Evolutionary conservation across 495 filamentous ascomycete genomes (phyloP), one percentile per base, ranked within the genome.

Genomic region (Aspergillus asperescens): DNA sequence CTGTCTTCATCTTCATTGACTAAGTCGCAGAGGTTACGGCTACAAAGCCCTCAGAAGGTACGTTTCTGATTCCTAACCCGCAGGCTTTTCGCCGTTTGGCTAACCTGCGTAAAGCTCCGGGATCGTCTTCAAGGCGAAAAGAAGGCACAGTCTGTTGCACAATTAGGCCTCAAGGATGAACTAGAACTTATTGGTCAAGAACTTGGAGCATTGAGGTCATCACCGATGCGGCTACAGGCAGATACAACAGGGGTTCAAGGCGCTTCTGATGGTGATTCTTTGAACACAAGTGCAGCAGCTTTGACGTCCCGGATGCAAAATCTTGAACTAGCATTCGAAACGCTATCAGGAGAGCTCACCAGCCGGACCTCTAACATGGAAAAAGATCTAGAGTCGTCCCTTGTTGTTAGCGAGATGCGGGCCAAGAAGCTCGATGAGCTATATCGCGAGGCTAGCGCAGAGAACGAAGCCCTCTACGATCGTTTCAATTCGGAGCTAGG

Each of bases 391-490:
- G 84, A 89, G 42, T 80, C 75, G 8, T 83, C 80, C 1, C 75
- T 95, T 5, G 73, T 81, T 29, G 80, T 86, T 3, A 82, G 77
- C 50, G 89, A 96, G 62, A 77, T 75, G 41, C 92, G 93, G 49
- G 85, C 84, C 37, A 86, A 83, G 60, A 86, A 88, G 34, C 80
- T 96, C 28, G 91, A 96, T 63, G 88, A 93, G 65, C 69, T 95
- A 29, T 93, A 94, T 69, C 87, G 89, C 52, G 87, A 95, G 59
- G 81, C 84, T 15, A 92, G 83, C 61, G 88, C 88, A 0, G 93
- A 97, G 73, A 98, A 96, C 57, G 92, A 96, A 68, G 81, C 93
- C 42, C 75, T 96, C 32, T 96, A 96, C 65, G 88, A 91, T 57
- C 87, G 85, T 56, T 96, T 96, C 73, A 96, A 96, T 58, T 78